Base-by-base conservation (phyloP, 768 basidiomycete genomes). In the Stropharia rugosoannulata region DNA sequence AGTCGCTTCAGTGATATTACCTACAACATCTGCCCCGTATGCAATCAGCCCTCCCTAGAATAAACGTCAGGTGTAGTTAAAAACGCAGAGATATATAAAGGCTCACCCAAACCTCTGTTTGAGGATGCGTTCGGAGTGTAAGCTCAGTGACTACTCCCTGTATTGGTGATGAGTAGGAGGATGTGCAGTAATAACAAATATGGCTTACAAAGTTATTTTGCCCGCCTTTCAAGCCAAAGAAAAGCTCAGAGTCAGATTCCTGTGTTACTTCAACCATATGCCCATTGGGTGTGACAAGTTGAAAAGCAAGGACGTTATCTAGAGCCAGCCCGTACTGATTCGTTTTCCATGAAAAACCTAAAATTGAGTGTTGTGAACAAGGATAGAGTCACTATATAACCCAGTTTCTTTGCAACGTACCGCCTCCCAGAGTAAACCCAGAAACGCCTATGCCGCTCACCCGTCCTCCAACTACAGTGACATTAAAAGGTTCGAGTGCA, bases 81-180 rank as follows among this genome's bases (percentile, higher is more conserved):
- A 15, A 18, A 22, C n/a, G 22, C 1, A 29, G 25, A 15, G n/a
- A n/a, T n/a, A 41, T 16, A 16, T 35, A 0, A 2, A 4, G 5
- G 60, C 57, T 18, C 48, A 64, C 65, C 66, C 66, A 68, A 27
- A 68, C 64, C 35, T 51, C 43, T 0, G 59, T 59, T 63, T 83
- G 78, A 3, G 80, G 71, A 58, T 73, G 70, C 0, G 78, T 68
- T 55, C 73, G 76, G 42, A 83, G 42, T 0, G 74, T 77, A 51
- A 83, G 77, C 18, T 59, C 71, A 0, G 80, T 82, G 2, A 82
- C 78, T 29, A 82, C 74, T 4, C 82, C 81, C 65, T 66, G 11
- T 11, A 32, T n/a, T n/a, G n/a, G n/a, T n/a, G n/a, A n/a, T n/a
- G n/a, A n/a, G n/a, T n/a, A n/a, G n/a, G n/a, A n/a, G n/a, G n/a